Evolutionary conservation across 2,329 filamentous ascomycete genomes (phyloP).

Genomic region (Fusarium cyanostomum): DNA sequence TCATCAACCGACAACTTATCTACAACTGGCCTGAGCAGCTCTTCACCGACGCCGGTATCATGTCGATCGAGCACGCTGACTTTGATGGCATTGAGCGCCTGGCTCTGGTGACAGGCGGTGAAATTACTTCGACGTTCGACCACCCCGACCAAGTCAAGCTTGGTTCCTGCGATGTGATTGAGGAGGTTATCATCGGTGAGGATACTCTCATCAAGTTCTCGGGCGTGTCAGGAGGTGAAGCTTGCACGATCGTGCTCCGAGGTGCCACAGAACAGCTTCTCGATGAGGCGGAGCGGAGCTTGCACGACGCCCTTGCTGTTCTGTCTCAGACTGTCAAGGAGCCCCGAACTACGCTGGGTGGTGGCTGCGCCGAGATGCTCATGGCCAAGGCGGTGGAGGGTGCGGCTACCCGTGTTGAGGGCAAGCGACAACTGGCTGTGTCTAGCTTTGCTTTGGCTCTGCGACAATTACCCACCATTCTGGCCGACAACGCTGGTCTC

Average conservation of each 20-base stretch:
- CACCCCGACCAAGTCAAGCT: conserved; percentile 98
- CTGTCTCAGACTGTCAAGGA: conserved; percentile 96
- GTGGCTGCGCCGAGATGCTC: conserved; percentile 97
- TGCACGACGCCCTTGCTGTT: conserved; percentile 96
- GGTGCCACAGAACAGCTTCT: conserved; percentile 97
- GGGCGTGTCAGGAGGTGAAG: conserved; percentile 90
- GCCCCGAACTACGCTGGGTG: conserved; percentile 91
- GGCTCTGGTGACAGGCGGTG: conserved; percentile 93
- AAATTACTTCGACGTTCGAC: conserved; percentile 98
- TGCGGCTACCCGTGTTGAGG: conserved; percentile 90
- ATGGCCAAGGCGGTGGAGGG: conserved; percentile 99
- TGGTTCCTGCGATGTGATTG: conserved; percentile 92
- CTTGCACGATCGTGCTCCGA: conserved; percentile 95
- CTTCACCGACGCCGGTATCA: conserved; percentile 96
- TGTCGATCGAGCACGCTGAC: conserved; percentile 98
- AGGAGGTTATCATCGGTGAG: conserved; percentile 98
- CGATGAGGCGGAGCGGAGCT: conserved; percentile 93
- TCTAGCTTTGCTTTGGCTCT: conserved; percentile 89
- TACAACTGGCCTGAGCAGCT: conserved; percentile 99
- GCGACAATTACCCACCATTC: conserved; percentile 92
- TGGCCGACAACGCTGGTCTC: conserved; percentile 96
- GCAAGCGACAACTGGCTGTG: conserved; percentile 96
- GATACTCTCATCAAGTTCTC: conserved; percentile 98
- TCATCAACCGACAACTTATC: conserved; percentile 98
- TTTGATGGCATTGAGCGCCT: conserved; percentile 97